Percentiles rank a stretch among this genome's conserved stretches.
Conservation (phyloP, 2,329 filamentous ascomycete genomes). For the Exophiala phaeomuriformis region DNA sequence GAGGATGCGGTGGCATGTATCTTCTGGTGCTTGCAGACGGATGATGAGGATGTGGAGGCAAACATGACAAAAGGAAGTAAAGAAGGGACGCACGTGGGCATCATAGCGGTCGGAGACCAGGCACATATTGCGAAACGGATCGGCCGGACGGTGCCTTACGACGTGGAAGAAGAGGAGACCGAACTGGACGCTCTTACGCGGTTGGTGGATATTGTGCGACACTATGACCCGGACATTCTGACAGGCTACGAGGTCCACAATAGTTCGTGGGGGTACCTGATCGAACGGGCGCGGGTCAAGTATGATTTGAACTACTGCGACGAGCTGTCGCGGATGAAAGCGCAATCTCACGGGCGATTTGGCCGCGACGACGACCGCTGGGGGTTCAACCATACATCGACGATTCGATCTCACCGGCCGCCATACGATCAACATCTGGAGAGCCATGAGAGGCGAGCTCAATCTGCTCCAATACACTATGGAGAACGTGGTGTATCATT, state of each 20-base stretch:
- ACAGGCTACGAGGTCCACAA: conserved; percentile 94
- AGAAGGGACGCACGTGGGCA: conserved; percentile 56
- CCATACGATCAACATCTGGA: conserved; percentile 96
- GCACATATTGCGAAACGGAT: conserved; percentile 55
- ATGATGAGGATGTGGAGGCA: conserved; percentile 51
- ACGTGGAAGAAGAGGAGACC: conserved; percentile 65
- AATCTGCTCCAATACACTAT: conserved; percentile 90
- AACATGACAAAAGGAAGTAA: conserved; percentile 26
- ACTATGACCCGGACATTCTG: conserved; percentile 81
- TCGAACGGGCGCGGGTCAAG: conserved; percentile 76
- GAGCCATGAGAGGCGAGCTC: conserved; percentile 87
- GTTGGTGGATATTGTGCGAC: conserved; percentile 79
- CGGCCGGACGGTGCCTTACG: conserved; percentile 52
- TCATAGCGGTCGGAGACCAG: conserved; percentile 63
- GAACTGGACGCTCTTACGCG: conserved; percentile 79
- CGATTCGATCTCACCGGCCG: conserved; percentile 85
- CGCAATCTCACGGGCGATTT: conserved; percentile 71
- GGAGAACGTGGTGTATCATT: conserved; percentile 89
- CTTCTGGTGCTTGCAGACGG: conserved; percentile 82
- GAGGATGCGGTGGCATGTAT: conserved; percentile 81
- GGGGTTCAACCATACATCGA: conserved; percentile 91
- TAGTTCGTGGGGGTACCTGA: conserved; percentile 88
- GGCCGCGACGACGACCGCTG: conserved; percentile 82
- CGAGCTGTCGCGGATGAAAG: conserved; percentile 83
- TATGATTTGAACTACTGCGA: conserved; percentile 89